Base-by-base conservation (phyloP, 2,329 filamentous ascomycete genomes). In the Pseudocercospora vitis region DNA sequence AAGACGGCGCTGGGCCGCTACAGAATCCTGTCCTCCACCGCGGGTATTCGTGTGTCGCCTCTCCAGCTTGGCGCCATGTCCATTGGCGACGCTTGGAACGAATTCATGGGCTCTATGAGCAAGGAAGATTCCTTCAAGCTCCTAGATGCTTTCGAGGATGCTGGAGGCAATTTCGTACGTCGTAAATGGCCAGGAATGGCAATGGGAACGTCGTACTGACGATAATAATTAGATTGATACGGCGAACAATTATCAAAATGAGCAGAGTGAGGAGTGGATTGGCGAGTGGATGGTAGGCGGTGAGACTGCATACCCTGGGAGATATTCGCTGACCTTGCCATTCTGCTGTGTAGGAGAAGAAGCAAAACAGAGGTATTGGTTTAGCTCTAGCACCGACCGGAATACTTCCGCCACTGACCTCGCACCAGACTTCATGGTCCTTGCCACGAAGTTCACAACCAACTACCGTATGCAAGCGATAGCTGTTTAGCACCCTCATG, bases 91-190 rank as follows among this genome's bases (percentile, higher is more conserved):
- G 75, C 48, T 80, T 89, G 79, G 87, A 55, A 48, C 44, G 62
- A 69, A 45, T 76, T 75, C 48, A 81, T 89, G 79, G 87, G 87
- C 26, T 77, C 78, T 31, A 88, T 85, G 69, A 77, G 81, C 66
- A 82, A 88, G 65, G 75, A 81, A 46, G 78, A 78, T 1, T 76
- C 81, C 1, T 85, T 87, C 60, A 73, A 76, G 16, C 81, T 89
- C 2, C 61, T 72, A 21, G 70, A 72, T 46, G 64, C 63, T 26
- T 72, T 67, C 53, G 61, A 63, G 37, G 67, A 68, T 0, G 59
- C 63, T 1, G 70, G 70, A 7, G 70, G 70, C 23, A 72, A 72
- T 58, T 71, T 71, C 55, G n/a, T n/a, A n/a, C n/a, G n/a, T n/a
- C n/a, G n/a, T n/a, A n/a, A n/a, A n/a, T n/a, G n/a, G n/a, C n/a